Evolutionary conservation across 805 yeast species (phyloP), one percentile per base, ranked within the genome.

Genomic region (Metschnikowia drakensbergensis): DNA sequence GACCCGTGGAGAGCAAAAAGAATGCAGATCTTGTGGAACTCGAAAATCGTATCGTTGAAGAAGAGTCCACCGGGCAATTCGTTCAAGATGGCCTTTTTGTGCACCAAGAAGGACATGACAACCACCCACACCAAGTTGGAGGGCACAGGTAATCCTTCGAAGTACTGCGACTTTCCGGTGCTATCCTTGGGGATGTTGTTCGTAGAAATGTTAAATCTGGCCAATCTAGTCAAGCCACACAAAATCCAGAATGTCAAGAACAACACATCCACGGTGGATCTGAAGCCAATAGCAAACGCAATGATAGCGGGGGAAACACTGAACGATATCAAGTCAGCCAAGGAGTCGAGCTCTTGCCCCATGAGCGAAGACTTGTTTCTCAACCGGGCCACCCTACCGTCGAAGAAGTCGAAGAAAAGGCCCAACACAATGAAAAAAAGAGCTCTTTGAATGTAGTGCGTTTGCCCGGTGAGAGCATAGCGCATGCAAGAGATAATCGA

Each of bases 111-210:
- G 3, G 88, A 87, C 89, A 92, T 84, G 33, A 81, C 62, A 1
- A 72, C 72, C 13, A 94, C 96, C 64, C 92, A 75, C 43, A 78
- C 71, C 56, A 94, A 74, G 34, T 95, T 84, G 2, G 96, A 82
- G 48, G 99, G 99, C 56, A 94, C 90, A 8, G 99, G 99, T 46
- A 94, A 79, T 3, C 99, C 99, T 72, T 94, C 99, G 66, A 94
- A 94, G 70, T 83, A 92, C 63, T 86, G 83, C 31, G 94, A 81
- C 70, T 91, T 91, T 17, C 99, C 99, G 17, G 77, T 67, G 47
- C 78, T 72, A 65, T 91, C 97, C 69, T 92, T 92, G 44, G 99
- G 98, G 49, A 94, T 80, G 52, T 88, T 87, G 42, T 91, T 85
- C 5, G 94, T 96, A 1, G 97, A 88, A 46, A 94, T 96, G 61